Evolutionary conservation across 805 yeast genomes (phyloP).

Genomic region (Komagataella kurtzmanii): DNA sequence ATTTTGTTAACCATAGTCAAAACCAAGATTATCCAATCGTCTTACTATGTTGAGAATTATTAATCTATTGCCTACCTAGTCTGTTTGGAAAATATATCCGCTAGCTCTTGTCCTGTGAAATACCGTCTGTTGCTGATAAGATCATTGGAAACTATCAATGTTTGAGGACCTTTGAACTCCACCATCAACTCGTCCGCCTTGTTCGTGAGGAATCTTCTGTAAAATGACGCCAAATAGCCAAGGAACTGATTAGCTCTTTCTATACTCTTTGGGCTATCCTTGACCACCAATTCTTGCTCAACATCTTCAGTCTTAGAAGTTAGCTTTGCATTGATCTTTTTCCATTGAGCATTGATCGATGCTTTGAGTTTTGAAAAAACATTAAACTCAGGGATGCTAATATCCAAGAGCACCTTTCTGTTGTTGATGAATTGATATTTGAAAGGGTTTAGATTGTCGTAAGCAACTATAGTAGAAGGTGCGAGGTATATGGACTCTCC

Average conservation of each 20-base stretch:
- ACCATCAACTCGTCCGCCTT: constrained; percentile 10
- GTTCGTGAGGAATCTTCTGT: background rate
- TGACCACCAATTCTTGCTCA: background rate
- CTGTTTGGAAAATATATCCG: background rate
- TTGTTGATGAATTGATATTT: constrained; percentile 1
- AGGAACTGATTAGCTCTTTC: background rate
- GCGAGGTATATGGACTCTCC: constrained; percentile 24
- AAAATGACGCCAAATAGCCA: background rate
- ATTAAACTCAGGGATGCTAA: constrained; percentile 11
- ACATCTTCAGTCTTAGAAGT: background rate
- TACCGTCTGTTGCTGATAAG: background rate
- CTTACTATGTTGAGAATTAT: too few species aligned
- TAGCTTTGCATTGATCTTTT: background rate
- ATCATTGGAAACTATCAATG: constrained; percentile 13
- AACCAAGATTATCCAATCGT: too few species aligned
- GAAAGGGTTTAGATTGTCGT: constrained; percentile 6
- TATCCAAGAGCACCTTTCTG: constrained; percentile 9
- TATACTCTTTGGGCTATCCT: background rate
- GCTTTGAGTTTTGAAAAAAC: background rate
- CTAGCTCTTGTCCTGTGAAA: constrained; percentile 1
- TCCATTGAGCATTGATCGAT: background rate
- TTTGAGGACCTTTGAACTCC: constrained; percentile 17
- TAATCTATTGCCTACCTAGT: background rate
- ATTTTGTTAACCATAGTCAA: background rate
- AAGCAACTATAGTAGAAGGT: constrained; percentile 27